Percentiles rank a stretch among this genome's conserved stretches.
These are phyloP conservation scores for Fusarium fujikuroi DNA, from an alignment of 2,329 filamentous ascomycete species.

Conservation along the genomic window DNA sequence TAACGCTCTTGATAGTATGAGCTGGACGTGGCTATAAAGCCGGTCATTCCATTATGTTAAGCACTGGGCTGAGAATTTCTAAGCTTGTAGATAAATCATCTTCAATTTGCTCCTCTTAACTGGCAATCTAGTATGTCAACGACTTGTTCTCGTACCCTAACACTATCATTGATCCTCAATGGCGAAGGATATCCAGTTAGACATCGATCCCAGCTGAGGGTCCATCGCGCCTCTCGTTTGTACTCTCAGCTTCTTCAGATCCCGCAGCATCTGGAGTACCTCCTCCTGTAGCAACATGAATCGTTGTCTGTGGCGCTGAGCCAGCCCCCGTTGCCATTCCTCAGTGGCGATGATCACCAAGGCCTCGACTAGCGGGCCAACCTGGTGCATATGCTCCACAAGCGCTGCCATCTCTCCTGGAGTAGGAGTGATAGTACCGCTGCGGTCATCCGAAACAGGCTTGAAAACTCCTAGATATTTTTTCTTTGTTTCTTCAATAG, in stretches of 20 bases:
- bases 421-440: not conserved
- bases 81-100: rapidly evolving
- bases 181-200: too few species aligned
- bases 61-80: rapidly evolving
- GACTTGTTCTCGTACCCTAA: rapidly evolving
- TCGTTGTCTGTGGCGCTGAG: not conserved
- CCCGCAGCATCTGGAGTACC: not conserved
- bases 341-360: not conserved
- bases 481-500: rapidly evolving
- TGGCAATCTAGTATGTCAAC: rapidly evolving
- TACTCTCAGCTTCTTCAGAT: not conserved
- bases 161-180: not conserved
- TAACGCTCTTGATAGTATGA: not conserved
- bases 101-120: not conserved
- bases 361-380: not conserved
- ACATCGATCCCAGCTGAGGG: rapidly evolving
- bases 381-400: not conserved
- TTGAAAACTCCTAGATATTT: not conserved
- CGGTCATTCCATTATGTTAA: rapidly evolving
- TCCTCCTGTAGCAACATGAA: not conserved
- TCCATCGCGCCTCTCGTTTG: not conserved
- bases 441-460: not conserved
- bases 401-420: not conserved
- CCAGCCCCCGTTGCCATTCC: not conserved
- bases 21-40: not conserved